A percentile compares a stretch with the other conserved stretches of the same genome.
Conservation (phyloP, 371 early-diverging fungal genomes). For the Batkoa obscura region DNA sequence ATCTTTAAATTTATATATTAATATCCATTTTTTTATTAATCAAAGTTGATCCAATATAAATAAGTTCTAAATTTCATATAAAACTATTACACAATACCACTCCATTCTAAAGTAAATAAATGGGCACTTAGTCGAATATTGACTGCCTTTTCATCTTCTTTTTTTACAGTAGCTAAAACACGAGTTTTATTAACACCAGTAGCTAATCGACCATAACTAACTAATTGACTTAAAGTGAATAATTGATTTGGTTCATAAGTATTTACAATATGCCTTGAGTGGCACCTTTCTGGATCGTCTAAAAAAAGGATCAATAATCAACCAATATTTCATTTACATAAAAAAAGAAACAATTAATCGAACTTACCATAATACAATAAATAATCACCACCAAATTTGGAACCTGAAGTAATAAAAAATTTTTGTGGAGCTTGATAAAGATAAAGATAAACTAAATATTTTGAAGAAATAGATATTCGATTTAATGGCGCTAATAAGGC, state of each 20-base stretch:
- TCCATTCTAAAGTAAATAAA: neutral
- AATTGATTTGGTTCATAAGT: neutral
- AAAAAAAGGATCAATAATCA: too few species aligned
- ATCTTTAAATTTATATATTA: too few species aligned
- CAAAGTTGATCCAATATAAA: too few species aligned
- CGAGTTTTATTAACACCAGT: conserved; percentile 1
- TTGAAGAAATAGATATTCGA: neutral
- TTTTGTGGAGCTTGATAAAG: neutral
- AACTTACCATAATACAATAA: conserved; percentile 1
- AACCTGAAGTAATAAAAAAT: neutral
- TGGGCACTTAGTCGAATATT: neutral
- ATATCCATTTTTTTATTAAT: too few species aligned
- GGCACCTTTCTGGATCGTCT: neutral
- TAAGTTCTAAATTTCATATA: too few species aligned
- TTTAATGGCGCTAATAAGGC: neutral
- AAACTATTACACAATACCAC: conserved; percentile 1
- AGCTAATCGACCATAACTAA: neutral
- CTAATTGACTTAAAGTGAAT: neutral
- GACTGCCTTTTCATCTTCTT: neutral
- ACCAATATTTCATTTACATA: too few species aligned
- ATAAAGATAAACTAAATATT: neutral
- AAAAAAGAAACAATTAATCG: neutral
- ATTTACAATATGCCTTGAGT: neutral
- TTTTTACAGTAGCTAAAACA: neutral
- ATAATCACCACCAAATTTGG: neutral